Base-by-base conservation (phyloP, 805 yeast species). In the Lipomyces oligophaga region DNA sequence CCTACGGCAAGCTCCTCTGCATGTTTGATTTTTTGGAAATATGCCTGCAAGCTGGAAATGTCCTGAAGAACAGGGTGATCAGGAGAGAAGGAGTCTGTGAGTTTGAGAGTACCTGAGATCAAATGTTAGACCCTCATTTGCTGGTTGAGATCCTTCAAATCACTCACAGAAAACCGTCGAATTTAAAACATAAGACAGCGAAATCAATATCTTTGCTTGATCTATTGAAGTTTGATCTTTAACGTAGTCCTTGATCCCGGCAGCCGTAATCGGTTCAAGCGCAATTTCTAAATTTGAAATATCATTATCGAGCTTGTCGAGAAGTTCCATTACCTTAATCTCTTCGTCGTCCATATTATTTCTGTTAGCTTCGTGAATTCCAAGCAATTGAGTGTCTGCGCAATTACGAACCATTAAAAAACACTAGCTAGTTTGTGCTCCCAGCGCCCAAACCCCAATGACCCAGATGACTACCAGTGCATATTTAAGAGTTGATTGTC, bases 1-100 rank as follows among this genome's bases (percentile, higher is more conserved):
- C 56, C 56, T 2, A 44, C 50, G 11, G 18, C 32, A 5, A 49
- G 22, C 35, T 52, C 56, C 25, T 52, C 56, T 11, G 56, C 42
- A 30, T 47, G 30, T 37, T 52, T 52, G 15, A 52, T 38, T 25
- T 52, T 52, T 19, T 41, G 38, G 50, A 49, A 43, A 20, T 52
- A 49, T 1, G 43, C 16, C 34, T 52, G 54, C 13, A 52, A 41
- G 11, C 56, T 38, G 18, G 31, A 26, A 26, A 52, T 52, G 34
- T 52, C 56, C 15, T 21, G 21, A 53, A 52, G 47, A 3, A 52
- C 34, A 2, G 47, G 48, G 34, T 52, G 52, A 27, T 40, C 42
- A 2, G 43, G 7, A 0, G 45, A 21, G 20, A 34, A 34, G 4
- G 35, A 7, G 3, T 35, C 54, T 4, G 34, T 24, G 3, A 49